phyloP scores from a whole-genome alignment of 495 filamentous ascomycete species.

The Viridothelium virens region DNA sequence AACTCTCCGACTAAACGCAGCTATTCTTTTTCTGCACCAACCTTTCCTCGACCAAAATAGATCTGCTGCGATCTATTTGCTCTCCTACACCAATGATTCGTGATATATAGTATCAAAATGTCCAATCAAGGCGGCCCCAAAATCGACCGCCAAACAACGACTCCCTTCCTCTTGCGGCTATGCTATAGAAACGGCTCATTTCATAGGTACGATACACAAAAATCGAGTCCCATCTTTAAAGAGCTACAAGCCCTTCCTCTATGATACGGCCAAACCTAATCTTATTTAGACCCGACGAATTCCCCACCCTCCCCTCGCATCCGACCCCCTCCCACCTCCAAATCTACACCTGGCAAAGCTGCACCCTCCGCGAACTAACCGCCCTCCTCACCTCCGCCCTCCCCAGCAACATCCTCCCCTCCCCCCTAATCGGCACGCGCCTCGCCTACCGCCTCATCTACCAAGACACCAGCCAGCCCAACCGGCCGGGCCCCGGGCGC shows the following conservation, averaged over 20 bases:
- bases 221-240: neutral
- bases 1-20: neutral
- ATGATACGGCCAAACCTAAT: too few species aligned
- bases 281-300: slow-evolving; percentile 68
- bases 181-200: slow-evolving; percentile 72
- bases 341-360: slow-evolving; percentile 83
- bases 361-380: slow-evolving; percentile 74
- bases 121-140: slow-evolving; percentile 27
- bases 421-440: slow-evolving; percentile 68
- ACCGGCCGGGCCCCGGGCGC: slow-evolving; percentile 43
- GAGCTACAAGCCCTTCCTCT: neutral
- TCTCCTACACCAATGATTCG: neutral
- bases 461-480: slow-evolving; percentile 57
- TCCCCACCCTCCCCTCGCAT: slow-evolving; percentile 40
- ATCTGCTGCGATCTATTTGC: neutral
- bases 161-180: slow-evolving; percentile 84
- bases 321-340: slow-evolving; percentile 61
- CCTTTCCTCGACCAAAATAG: too few species aligned
- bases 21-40: too few species aligned
- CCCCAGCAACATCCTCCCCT: slow-evolving; percentile 58
- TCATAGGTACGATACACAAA: slow-evolving; percentile 59
- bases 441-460: slow-evolving; percentile 81
- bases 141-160: slow-evolving; percentile 64
- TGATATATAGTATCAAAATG: neutral
- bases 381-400: slow-evolving; percentile 63